Base-by-base conservation (phyloP, 1,139 yeast genomes). In the Candida sojae region DNA sequence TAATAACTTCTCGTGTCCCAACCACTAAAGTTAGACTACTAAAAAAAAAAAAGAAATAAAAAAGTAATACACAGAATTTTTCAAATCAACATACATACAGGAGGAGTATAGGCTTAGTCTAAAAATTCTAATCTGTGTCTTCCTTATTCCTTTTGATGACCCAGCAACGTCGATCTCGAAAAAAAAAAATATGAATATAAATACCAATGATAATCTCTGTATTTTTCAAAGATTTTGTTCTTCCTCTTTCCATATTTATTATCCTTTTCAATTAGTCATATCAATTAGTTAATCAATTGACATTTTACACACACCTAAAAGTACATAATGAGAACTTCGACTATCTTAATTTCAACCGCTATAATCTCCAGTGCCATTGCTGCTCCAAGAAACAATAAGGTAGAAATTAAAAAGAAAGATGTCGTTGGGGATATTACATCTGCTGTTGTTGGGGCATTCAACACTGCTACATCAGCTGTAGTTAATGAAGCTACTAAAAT, bases 251-350 rank as follows among this genome's bases (percentile, higher is more conserved):
- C 25, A 13, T 36, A 10, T 21, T 23, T 21, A 23, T 23, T 13
- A 21, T 36, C 39, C 13, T 25, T 21, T 9, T 23, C 28, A 36
- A 36, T 17, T 17, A 17, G 21, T 17, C 21, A 17, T 17, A 32
- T 32, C 21, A 32, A 32, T 11, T 11, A 11, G n/a, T 35, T 13
- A 26, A 26, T 38, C 12, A 30, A 12, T 31, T 31, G 9, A 35
- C 13, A 35, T 2, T 13, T 33, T 33, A 11, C 8, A 36, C 30
- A 34, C 25, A 34, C n/a, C 21, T 21, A 34, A 6, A 39, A 6
- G 9, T 35, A 40, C 25, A 33, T 28, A 44, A 44, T 39, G 42
- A 44, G 39, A 44, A 23, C 42, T 17, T 39, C 43, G n/a, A 44
- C 42, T 13, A 28, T 39, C 10, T 36, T 40, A 11, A 11, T 28